These are phyloP conservation scores for Corynespora cassiicola DNA, from an alignment of 2,329 filamentous ascomycete genomes.

Conservation along the genomic window DNA sequence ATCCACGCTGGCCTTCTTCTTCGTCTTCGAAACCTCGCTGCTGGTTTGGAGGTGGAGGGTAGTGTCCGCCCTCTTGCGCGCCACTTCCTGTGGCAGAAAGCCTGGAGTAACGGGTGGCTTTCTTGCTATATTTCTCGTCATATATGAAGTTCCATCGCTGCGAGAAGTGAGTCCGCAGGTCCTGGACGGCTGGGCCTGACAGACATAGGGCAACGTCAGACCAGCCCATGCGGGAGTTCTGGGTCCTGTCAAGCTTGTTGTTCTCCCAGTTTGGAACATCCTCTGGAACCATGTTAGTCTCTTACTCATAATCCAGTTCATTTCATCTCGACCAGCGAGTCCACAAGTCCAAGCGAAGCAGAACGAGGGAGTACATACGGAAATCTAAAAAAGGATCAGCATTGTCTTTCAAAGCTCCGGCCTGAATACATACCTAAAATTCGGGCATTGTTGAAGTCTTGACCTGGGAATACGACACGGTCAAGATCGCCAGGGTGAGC, in stretches of 20 bases:
- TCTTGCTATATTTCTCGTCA: constrained; percentile 76
- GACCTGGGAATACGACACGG: constrained; percentile 81
- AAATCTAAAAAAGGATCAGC: too few species aligned
- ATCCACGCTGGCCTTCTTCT: constrained; percentile 42
- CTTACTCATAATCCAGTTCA: too few species aligned
- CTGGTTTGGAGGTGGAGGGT: constrained; percentile 48
- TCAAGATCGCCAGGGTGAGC: constrained; percentile 80
- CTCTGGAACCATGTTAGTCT: constrained; percentile 48
- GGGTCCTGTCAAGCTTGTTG: constrained; percentile 83
- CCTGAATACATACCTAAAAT: constrained; percentile 67
- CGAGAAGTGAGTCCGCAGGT: constrained; percentile 78
- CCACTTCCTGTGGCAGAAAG: constrained; percentile 36
- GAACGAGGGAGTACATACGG: too few species aligned
- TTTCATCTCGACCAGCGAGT: too few species aligned
- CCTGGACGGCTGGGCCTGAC: constrained; percentile 75
- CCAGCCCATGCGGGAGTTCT: constrained; percentile 90
- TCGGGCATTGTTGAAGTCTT: constrained; percentile 90
- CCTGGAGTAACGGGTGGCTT: constrained; percentile 57
- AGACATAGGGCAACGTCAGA: constrained; percentile 83
- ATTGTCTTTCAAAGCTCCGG: too few species aligned
- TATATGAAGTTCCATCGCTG: constrained; percentile 95
- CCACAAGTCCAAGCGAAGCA: too few species aligned
- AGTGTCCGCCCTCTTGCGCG: constrained; percentile 47
- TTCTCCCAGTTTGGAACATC: constrained; percentile 80
- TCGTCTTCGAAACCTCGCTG: constrained; percentile 40